Base-by-base conservation (phyloP, 192 early-diverging fungal genomes). In the Backusella tarrabulga region DNA sequence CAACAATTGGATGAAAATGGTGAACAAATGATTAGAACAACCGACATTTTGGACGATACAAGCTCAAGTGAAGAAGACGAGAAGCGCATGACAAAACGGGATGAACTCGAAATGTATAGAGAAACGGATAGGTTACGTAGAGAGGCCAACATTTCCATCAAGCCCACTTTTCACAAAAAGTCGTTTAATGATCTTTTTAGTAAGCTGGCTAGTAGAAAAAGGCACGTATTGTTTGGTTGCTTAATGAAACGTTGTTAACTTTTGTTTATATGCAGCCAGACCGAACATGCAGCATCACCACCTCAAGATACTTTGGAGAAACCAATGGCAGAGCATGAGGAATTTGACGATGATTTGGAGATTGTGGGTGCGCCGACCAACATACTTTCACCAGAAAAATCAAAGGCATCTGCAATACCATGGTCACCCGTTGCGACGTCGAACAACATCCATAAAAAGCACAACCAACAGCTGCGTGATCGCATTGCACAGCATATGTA, bases 271-370 rank as follows among this genome's bases (percentile, higher is more conserved):
- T 14, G 5, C 4, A 63, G 34, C 17, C 54, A 74, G 34, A 17
- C 12, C 0, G 11, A 56, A 7, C 34, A 6, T 32, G 9, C 3
- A 50, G 5, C 35, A 72, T 1, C 36, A 8, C n/a, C 68, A 6
- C 9, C 38, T 36, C 36, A 32, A 6, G 17, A n/a, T 6, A 4
- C 68, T 2, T 2, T 40, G 23, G 42, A 35, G 42, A 23, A 34
- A 17, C 4, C 21, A 29, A 40, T 21, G 1, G 5, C n/a, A 32
- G 17, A 21, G 29, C 17, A 75, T 3, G 26, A 69, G 35, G 76
- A 73, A 19, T 75, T 69, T 38, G 76, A 78, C 11, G 77, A 77
- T 71, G 80, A 81, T 52, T 67, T 81, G 19, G 76, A 78, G n/a
- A 78, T 81, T 40, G 52, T 81, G 38, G 76, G 76, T 6, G 56